Conservation (phyloP, 805 yeast species). For the Lipomyces mesembrius region DNA sequence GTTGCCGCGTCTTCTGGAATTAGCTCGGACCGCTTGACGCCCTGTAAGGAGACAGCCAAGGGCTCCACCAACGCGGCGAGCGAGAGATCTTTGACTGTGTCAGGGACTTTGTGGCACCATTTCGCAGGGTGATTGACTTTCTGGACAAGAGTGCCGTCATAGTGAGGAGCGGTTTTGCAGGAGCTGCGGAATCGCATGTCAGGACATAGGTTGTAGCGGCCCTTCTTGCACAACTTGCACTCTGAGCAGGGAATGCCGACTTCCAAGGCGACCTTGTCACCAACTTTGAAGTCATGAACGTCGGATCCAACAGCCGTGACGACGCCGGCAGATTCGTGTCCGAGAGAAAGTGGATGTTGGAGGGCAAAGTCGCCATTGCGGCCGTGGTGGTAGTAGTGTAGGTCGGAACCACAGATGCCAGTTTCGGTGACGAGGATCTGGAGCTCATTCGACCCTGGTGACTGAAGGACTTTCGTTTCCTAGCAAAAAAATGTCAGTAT, state of each 20-base stretch:
- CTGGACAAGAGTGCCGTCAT: conserved; percentile 91
- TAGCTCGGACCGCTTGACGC: conserved; percentile 62
- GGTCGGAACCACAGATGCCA: conserved; percentile 39
- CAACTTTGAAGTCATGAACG: conserved; percentile 66
- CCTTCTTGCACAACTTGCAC: conserved; percentile 77
- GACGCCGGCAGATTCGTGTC: conserved; percentile 79
- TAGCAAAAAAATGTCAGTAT: conserved; percentile 1
- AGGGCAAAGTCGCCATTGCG: conserved; percentile 50
- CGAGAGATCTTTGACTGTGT: conserved; percentile 48
- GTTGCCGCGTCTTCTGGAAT: conserved; percentile 59
- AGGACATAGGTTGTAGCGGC: conserved; percentile 82
- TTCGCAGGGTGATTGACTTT: conserved; percentile 74
- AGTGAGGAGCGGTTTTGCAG: conserved; percentile 77
- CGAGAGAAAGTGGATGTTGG: conserved; percentile 73
- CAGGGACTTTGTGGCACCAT: conserved; percentile 66
- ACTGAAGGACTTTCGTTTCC: conserved; percentile 27
- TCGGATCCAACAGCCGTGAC: conserved; percentile 66
- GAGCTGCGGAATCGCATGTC: conserved; percentile 66
- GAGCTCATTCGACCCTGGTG: conserved; percentile 35
- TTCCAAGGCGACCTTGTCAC: conserved; percentile 81
- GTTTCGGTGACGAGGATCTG: conserved; percentile 37
- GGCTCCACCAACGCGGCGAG: conserved; percentile 81
- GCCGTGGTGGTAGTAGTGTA: conserved; percentile 38
- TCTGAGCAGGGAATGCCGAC: conserved; percentile 81
- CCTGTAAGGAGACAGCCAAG: conserved; percentile 80